Base-by-base conservation (phyloP, 1,139 yeast species). In the Saccharomyces pastorianus region DNA sequence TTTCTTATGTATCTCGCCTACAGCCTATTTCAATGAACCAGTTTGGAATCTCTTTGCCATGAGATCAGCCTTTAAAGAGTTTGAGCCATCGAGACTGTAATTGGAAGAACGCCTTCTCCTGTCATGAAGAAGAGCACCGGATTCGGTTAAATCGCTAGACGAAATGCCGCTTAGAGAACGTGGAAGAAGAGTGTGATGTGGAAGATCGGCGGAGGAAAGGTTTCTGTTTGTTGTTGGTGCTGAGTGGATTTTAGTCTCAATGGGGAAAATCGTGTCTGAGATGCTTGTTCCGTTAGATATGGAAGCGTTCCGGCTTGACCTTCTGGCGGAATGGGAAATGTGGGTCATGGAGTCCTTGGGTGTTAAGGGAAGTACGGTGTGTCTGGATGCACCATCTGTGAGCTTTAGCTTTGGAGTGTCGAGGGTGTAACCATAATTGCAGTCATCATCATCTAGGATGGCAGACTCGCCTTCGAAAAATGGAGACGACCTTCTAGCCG, bases 141-240 rank as follows among this genome's bases (percentile, higher is more conserved):
- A 11, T n/a, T 29, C 32, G n/a, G 32, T 29, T 29, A 29, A 13
- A 29, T 29, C 32, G n/a, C 32, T 29, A 5, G 32, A 29, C 6
- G 32, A 29, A 29, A 29, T 5, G n/a, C 32, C 32, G 32, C 32
- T 29, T 29, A 29, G 32, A 29, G 32, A 29, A 29, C 32, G 32
- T 29, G 32, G 32, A 13, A 29, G 32, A 29, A 29, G 32, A 11
- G 32, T 29, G 32, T 29, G 32, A 13, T 29, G 32, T 29, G 32
- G n/a, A 13, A 29, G 32, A 29, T 29, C 32, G 4, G 32, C 32
- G n/a, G 32, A 29, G n/a, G 32, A 2, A 9, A 7, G 6, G 14
- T 42, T n/a, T 50, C 31, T 50, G 52, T 29, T 29, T 31, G n/a
- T 13, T 20, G 9, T 29, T 20, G 26, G 52, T 29, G 25, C 47